Evolutionary conservation across 2,329 filamentous ascomycete species (phyloP).

Genomic region (Penicillium capsulatum): DNA sequence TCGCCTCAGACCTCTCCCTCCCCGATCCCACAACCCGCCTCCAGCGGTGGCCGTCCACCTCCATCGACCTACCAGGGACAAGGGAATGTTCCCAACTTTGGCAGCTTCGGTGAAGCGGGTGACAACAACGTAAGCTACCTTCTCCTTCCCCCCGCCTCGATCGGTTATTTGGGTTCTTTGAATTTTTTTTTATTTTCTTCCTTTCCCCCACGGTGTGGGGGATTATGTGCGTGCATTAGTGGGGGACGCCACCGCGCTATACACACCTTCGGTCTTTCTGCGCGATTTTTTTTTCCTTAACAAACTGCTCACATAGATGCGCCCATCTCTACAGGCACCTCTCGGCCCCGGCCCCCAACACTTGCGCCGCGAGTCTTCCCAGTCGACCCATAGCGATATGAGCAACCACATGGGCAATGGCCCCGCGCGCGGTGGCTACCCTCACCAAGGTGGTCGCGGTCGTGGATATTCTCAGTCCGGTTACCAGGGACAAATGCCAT

Average conservation of each 20-base stretch:
- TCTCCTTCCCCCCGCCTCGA: background rate
- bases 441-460: constrained; percentile 52
- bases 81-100: constrained; percentile 70
- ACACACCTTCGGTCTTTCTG: background rate
- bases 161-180: background rate
- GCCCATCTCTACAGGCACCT: constrained; percentile 61
- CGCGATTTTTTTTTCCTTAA: constrained; percentile 17
- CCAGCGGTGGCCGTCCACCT: constrained; percentile 78
- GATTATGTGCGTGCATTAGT: background rate
- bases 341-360: constrained; percentile 65
- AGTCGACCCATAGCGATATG: constrained; percentile 73
- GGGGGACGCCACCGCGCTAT: constrained; percentile 4
- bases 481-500: constrained; percentile 51
- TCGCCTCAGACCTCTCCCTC: constrained; percentile 87
- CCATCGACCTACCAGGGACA: constrained; percentile 70
- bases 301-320: constrained; percentile 55
- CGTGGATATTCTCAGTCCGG: constrained; percentile 53
- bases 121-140: constrained; percentile 63
- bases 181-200: constrained; percentile 1
- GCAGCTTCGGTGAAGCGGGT: constrained; percentile 67
- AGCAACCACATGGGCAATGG: constrained; percentile 54
- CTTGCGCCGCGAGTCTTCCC: constrained; percentile 78
- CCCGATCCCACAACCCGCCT: constrained; percentile 83
- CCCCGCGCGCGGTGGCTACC: constrained; percentile 53
- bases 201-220: background rate